Evolutionary conservation across 441 rosid genomes (phyloP), one percentile per base, ranked within the genome.

Genomic region (Erodium texanum): DNA sequence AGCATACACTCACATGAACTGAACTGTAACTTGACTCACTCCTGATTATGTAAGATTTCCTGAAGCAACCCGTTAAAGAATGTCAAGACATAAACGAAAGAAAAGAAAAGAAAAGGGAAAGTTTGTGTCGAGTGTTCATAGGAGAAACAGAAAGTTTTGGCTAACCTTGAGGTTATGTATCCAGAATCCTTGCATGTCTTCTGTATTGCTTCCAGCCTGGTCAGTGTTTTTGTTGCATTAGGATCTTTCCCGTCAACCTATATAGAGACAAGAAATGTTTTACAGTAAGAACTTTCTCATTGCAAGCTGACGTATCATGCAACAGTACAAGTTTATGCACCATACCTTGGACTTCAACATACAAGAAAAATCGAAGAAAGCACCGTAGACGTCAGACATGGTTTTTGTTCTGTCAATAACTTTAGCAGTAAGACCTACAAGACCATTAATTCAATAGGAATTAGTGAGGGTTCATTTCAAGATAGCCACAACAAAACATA

Each of bases 331-430:
- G 19, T 27, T 1, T 18, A 56, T 56, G 62, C 24, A 29, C 0
- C 65, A 18, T 86, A 86, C 98, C 97, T 94, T 92, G 69, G 87
- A 66, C 77, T 85, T 83, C 66, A 94, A 80, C 88, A 87, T 78
- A 78, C 80, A 80, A 61, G 93, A 85, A 76, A 90, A 95, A 70
- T 95, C 98, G 41, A 74, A 87, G 82, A 92, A 92, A 45, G 93
- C 93, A 22, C 93, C 92, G 78, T 95, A 92, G 70, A 95, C 96
- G 79, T 95, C 96, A 41, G 84, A 80, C 96, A 95, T 89, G 52
- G 87, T 79, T 66, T 82, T 92, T n/a, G 99, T 92, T 64, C 81
- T 86, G 71, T 89, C 85, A 48, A 89, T 83, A 67, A 92, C 78
- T 87, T 85, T 89, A 36, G 98, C 98, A 58, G 95, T 89, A 15